These are phyloP conservation scores for Paramyrothecium sp. DNA, from an alignment of 2,329 filamentous ascomycete species.

Conservation along the genomic window DNA sequence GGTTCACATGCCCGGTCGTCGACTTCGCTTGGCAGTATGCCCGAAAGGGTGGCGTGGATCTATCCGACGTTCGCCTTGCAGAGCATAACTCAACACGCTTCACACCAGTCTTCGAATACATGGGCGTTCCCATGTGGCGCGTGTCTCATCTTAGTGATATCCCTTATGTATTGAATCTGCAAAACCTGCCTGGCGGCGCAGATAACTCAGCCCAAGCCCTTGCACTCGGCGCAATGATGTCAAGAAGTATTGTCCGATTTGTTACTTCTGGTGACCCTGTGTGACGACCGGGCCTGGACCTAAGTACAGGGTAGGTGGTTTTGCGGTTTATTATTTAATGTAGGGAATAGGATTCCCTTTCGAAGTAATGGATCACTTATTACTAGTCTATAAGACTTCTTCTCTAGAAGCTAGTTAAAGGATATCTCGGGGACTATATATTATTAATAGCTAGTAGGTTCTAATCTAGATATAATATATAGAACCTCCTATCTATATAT, in stretches of 20 bases:
- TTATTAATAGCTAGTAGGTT: too few species aligned
- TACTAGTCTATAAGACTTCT: too few species aligned
- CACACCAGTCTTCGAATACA: background rate
- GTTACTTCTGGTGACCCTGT: too few species aligned
- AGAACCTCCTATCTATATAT: too few species aligned
- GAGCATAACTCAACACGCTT: background rate
- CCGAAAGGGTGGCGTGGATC: background rate
- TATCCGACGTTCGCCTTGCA: background rate
- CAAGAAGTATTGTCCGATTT: background rate
- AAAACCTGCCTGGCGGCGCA: background rate
- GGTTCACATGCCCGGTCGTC: background rate
- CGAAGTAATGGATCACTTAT: too few species aligned
- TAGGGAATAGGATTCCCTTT: too few species aligned
- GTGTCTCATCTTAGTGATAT: background rate
- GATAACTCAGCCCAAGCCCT: background rate
- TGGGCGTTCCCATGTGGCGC: background rate
- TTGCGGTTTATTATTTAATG: too few species aligned
- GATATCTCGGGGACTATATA: too few species aligned
- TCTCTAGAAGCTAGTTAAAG: too few species aligned
- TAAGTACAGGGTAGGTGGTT: too few species aligned
- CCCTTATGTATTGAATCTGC: background rate
- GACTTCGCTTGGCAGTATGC: background rate
- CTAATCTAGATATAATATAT: too few species aligned
- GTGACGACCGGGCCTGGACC: too few species aligned
- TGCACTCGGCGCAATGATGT: background rate